Conservation (phyloP, 2,329 filamentous ascomycete genomes). For the Xylaria digitata region DNA sequence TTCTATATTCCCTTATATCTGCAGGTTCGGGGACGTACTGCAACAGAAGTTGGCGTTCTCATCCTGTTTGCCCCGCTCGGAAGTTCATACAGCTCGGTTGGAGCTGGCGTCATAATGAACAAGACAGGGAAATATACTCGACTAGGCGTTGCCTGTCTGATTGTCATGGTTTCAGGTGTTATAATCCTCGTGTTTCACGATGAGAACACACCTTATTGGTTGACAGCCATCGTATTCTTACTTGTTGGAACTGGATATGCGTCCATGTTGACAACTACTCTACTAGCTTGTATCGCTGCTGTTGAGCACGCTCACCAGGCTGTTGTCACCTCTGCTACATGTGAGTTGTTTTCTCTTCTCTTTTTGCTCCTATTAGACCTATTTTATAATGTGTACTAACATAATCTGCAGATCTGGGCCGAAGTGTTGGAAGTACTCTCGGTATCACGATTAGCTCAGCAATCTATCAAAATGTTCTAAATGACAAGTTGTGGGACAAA, state of each 20-base stretch:
- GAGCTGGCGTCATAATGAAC: slow-evolving; percentile 25
- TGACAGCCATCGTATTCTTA: slow-evolving; percentile 26
- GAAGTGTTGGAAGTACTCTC: slow-evolving; percentile 23
- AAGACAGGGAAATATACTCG: slow-evolving; percentile 26
- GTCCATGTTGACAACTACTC: slow-evolving; percentile 23
- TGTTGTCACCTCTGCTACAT: slow-evolving; percentile 29
- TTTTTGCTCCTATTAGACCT: too few relatives aligned
- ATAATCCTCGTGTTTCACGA: slow-evolving; percentile 21
- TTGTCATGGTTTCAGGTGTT: slow-evolving; percentile 16
- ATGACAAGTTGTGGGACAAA: slow-evolving; percentile 14
- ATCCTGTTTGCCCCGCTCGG: slow-evolving; percentile 19
- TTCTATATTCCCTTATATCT: slow-evolving; percentile 25
- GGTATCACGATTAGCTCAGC: slow-evolving; percentile 25
- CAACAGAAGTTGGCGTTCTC: slow-evolving; percentile 14
- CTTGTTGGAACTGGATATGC: slow-evolving; percentile 29
- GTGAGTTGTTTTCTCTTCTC: slow-evolving; percentile 3
- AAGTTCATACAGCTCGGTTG: slow-evolving; percentile 4
- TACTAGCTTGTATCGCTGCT: slow-evolving; percentile 27
- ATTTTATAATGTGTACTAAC: too few relatives aligned
- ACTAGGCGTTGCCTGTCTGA: slow-evolving; percentile 17
- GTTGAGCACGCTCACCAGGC: slow-evolving; percentile 29
- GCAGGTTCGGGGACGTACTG: slow-evolving; percentile 22
- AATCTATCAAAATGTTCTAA: slow-evolving; percentile 19
- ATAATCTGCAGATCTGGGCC: slow-evolving; percentile 14
- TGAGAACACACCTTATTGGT: slow-evolving; percentile 8